Percentiles rank a stretch among this genome's conserved stretches.
These are phyloP conservation scores for Nemania sp. DNA, from an alignment of 2,329 filamentous ascomycete species.

Conservation along the genomic window DNA sequence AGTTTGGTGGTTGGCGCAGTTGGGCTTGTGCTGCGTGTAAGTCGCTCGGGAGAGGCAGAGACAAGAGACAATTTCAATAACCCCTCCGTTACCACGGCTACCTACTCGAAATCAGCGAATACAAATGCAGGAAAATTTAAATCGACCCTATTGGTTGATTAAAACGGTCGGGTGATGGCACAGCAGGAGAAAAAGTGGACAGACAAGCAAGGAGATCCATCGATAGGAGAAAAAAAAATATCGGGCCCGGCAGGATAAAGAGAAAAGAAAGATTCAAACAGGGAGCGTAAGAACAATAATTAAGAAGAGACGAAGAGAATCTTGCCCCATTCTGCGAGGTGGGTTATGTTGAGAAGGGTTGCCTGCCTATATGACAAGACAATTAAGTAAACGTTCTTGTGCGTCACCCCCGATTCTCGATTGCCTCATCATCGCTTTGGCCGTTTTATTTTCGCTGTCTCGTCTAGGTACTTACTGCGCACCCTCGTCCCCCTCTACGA, in stretches of 20 bases:
- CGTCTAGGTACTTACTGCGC: background rate
- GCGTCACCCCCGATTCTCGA: conserved; percentile 21
- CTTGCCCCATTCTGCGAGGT: too few relatives aligned
- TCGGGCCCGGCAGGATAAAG: background rate
- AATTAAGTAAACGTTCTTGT: conserved; percentile 11
- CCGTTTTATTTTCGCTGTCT: conserved; percentile 20
- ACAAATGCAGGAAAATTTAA: conserved; percentile 21
- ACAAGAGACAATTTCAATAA: conserved; percentile 2
- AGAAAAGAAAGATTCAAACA: conserved; percentile 1
- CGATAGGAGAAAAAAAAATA: background rate
- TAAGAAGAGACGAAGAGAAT: background rate
- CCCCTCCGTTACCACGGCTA: conserved; percentile 8
- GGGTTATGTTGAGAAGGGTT: too few relatives aligned
- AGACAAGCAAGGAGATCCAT: background rate
- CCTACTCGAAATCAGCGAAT: conserved; percentile 20
- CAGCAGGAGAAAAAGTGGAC: conserved; percentile 13
- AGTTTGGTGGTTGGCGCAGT: conserved; percentile 6
- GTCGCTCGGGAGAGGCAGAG: background rate
- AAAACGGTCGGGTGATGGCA: conserved; percentile 23
- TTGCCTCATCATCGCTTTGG: conserved; percentile 15
- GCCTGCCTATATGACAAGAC: background rate
- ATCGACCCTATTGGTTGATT: conserved; percentile 20
- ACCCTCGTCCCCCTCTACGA: background rate
- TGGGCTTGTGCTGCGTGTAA: conserved; percentile 10
- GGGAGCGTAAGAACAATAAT: background rate